Evolutionary conservation across 2,329 filamentous ascomycete species (phyloP).

Genomic region (Graphilbum fragrans): DNA sequence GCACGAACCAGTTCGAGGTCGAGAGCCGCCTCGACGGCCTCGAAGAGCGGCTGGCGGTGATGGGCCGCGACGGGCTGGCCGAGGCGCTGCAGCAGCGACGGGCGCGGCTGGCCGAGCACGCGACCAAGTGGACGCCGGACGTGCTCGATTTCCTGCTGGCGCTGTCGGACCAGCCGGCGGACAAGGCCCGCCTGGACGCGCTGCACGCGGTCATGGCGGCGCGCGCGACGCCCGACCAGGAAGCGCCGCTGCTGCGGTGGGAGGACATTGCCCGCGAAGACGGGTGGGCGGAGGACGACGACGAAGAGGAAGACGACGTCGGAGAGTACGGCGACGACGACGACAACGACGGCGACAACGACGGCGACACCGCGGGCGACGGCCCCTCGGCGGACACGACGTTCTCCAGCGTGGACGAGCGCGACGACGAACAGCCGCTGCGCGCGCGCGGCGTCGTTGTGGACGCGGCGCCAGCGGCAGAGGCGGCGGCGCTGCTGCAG

Average conservation of each 20-base stretch:
- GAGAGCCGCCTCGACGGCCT: slow-evolving; percentile 54
- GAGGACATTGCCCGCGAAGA: slow-evolving; percentile 67
- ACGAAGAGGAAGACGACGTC: slow-evolving; percentile 36
- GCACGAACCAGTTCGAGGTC: slow-evolving; percentile 68
- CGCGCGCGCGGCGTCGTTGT: slow-evolving; percentile 17
- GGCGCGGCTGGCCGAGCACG: slow-evolving; percentile 12
- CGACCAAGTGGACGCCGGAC: slow-evolving; percentile 63
- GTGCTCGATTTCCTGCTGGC: slow-evolving; percentile 66
- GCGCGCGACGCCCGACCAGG: slow-evolving; percentile 24
- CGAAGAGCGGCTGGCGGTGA: slow-evolving; percentile 75
- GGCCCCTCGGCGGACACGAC: slow-evolving; percentile 24
- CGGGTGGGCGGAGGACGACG: slow-evolving; percentile 53
- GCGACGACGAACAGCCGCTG: slow-evolving; percentile 1
- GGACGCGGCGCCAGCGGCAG: slow-evolving; percentile 12
- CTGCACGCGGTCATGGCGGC: slow-evolving; percentile 42
- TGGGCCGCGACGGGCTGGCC: slow-evolving; percentile 68
- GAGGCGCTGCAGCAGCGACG: slow-evolving; percentile 45
- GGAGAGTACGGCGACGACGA: slow-evolving; percentile 50
- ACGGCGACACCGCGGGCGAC: slow-evolving; percentile 42
- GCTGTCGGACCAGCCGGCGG: slow-evolving; percentile 67
- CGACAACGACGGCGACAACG: slow-evolving; percentile 21
- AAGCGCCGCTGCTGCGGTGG: slow-evolving; percentile 57
- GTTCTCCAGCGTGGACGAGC: slow-evolving; percentile 4
- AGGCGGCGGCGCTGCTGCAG: slow-evolving; percentile 20
- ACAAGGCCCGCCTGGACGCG: slow-evolving; percentile 53